A percentile compares a stretch with the other conserved stretches of the same genome.
phyloP scores from a whole-genome alignment of 2,329 filamentous ascomycete genomes.

The Chrysosphaeria jannelii region DNA sequence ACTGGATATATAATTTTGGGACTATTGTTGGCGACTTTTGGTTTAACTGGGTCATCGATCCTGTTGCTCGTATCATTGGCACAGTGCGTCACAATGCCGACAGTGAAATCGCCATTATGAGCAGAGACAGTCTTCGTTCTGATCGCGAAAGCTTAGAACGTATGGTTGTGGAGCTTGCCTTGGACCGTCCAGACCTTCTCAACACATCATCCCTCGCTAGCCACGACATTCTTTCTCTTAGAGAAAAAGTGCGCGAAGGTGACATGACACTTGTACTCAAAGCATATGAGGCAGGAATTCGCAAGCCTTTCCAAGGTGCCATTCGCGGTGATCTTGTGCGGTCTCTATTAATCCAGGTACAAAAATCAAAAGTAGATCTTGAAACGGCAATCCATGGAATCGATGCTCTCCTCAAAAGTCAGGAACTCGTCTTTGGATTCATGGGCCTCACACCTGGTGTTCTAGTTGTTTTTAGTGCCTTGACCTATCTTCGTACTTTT shows the following conservation, averaged over 20 bases:
- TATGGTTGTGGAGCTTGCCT: constrained; percentile 92
- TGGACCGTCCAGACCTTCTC: constrained; percentile 41
- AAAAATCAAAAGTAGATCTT: constrained; percentile 96
- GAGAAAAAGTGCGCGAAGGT: constrained; percentile 58
- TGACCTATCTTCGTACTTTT: constrained; percentile 38
- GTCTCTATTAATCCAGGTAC: constrained; percentile 78
- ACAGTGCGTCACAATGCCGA: constrained; percentile 82
- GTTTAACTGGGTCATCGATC: constrained; percentile 86
- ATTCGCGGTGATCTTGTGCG: constrained; percentile 66
- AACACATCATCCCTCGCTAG: constrained; percentile 25
- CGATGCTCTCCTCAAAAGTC: constrained; percentile 76
- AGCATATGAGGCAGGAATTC: constrained; percentile 73
- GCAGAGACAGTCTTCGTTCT: constrained; percentile 64
- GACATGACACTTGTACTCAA: constrained; percentile 76
- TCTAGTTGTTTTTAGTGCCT: constrained; percentile 48
- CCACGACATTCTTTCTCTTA: constrained; percentile 40
- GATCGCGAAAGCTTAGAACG: constrained; percentile 79
- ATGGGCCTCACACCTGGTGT: constrained; percentile 79
- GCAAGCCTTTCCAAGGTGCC: constrained; percentile 53
- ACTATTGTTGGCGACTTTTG: constrained; percentile 66
- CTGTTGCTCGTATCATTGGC: constrained; percentile 49
- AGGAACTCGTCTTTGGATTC: constrained; percentile 94
- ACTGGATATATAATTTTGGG: constrained; percentile 56
- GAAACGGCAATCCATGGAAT: constrained; percentile 92
- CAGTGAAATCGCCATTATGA: constrained; percentile 92